phyloP scores from a whole-genome alignment of 495 filamentous ascomycete genomes.

The Parathielavia hyrcaniae region DNA sequence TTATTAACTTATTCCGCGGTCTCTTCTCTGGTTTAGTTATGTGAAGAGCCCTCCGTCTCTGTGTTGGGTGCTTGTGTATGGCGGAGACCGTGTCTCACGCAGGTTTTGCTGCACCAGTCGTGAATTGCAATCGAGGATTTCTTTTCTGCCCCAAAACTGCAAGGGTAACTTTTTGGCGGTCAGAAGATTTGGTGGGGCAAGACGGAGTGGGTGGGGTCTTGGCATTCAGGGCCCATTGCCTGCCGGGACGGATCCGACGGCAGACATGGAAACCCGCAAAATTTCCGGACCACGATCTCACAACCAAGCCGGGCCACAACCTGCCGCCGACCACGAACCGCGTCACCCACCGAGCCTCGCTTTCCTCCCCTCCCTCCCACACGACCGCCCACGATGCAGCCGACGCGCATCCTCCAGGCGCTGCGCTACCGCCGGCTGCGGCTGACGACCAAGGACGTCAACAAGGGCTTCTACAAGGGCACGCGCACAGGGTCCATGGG shows the following conservation, averaged over 20 bases:
- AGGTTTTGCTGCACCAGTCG: background rate
- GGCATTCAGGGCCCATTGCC: background rate
- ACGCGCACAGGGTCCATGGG: conserved; percentile 83
- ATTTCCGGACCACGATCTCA: background rate
- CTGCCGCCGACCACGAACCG: background rate
- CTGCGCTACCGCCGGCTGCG: conserved; percentile 56
- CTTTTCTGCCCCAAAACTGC: conserved; percentile 27
- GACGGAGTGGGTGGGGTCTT: too few relatives aligned
- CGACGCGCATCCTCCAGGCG: conserved; percentile 62
- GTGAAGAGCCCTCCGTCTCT: background rate
- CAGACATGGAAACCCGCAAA: background rate
- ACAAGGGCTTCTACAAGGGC: conserved; percentile 95
- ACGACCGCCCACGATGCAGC: conserved; percentile 47
- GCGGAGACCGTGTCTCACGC: background rate
- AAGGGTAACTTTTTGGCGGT: conserved; percentile 29
- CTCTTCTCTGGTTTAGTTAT: background rate
- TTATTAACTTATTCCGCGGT: background rate
- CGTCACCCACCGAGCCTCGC: background rate
- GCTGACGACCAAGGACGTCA: conserved; percentile 86
- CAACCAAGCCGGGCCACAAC: too few relatives aligned
- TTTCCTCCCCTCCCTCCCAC: background rate
- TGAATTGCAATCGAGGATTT: conserved; percentile 14
- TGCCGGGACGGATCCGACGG: background rate
- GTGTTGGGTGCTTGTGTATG: background rate
- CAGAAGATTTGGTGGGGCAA: conserved; percentile 14